Evolutionary conservation across 2,329 filamentous ascomycete genomes (phyloP).

Genomic region (Davidsoniella eucalypti): DNA sequence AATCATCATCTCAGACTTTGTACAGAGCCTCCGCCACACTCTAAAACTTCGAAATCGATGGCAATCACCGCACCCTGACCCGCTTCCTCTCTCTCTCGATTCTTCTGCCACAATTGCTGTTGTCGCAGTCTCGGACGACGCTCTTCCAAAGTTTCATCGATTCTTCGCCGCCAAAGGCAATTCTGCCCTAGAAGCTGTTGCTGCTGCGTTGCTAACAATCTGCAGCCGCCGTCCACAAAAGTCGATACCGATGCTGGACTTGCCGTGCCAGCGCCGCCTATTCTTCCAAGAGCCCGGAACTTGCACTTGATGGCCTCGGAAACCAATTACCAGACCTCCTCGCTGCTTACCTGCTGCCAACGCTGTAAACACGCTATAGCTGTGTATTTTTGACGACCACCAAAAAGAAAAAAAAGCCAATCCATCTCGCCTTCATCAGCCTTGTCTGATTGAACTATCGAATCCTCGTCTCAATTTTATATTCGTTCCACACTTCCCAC

Average conservation of each 20-base stretch:
- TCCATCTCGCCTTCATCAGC: background rate
- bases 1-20: no score
- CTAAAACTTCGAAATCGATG: no score
- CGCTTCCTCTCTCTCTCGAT: background rate
- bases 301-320: slow-evolving; percentile 10
- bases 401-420: background rate
- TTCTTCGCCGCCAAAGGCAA: background rate
- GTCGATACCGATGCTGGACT: slow-evolving; percentile 12
- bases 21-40: no score
- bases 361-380: background rate
- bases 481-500: no score
- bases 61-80: no score
- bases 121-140: background rate
- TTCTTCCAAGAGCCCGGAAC: slow-evolving; percentile 11
- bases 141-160: background rate
- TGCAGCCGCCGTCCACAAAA: background rate
- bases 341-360: background rate
- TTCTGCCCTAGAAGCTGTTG: background rate
- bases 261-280: slow-evolving; percentile 10
- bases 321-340: background rate
- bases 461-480: no score
- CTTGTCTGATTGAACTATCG: background rate
- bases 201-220: background rate
- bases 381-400: background rate
- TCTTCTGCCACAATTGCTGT: background rate